phyloP scores from a whole-genome alignment of 371 early-diverging fungal species.

The Mucor velutinosus region DNA sequence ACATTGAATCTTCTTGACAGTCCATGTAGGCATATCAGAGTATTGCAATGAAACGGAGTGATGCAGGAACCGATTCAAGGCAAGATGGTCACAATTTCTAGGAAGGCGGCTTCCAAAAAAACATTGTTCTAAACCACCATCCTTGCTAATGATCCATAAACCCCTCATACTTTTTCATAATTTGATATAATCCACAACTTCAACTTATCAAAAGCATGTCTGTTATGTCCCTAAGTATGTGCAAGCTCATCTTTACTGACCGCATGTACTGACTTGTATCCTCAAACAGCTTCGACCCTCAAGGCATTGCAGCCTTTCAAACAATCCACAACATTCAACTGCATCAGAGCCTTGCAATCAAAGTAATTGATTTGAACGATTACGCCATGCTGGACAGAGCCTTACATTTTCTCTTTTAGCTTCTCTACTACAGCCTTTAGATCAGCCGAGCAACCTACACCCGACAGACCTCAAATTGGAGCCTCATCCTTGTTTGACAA shows the following conservation, averaged over 20 bases:
- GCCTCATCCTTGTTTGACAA: constrained; percentile 63
- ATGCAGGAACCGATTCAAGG: neutral
- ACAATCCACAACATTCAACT: constrained; percentile 6
- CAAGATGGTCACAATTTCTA: neutral
- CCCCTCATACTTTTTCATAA: neutral
- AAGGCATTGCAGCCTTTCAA: constrained; percentile 28
- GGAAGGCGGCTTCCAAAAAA: neutral
- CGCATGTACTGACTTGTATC: neutral
- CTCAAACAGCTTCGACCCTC: constrained; percentile 20
- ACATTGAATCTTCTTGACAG: too few species aligned
- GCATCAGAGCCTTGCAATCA: constrained; percentile 18
- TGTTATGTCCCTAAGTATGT: constrained; percentile 21
- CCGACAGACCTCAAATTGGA: constrained; percentile 49
- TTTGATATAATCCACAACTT: neutral
- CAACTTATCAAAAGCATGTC: constrained; percentile 8
- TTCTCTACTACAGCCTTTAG: constrained; percentile 28
- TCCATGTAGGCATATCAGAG: too few species aligned
- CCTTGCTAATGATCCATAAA: neutral
- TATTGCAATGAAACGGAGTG: too few species aligned
- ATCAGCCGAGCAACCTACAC: constrained; percentile 29
- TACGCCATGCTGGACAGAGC: neutral
- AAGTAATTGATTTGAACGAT: constrained; percentile 2
- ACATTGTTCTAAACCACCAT: neutral
- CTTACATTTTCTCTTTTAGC: constrained; percentile 7
- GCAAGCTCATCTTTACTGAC: neutral